Percentiles rank a stretch among this genome's conserved stretches.
These are phyloP conservation scores for Fistulina hepatica DNA, from an alignment of 1,284 basidiomycete species.

Conservation along the genomic window DNA sequence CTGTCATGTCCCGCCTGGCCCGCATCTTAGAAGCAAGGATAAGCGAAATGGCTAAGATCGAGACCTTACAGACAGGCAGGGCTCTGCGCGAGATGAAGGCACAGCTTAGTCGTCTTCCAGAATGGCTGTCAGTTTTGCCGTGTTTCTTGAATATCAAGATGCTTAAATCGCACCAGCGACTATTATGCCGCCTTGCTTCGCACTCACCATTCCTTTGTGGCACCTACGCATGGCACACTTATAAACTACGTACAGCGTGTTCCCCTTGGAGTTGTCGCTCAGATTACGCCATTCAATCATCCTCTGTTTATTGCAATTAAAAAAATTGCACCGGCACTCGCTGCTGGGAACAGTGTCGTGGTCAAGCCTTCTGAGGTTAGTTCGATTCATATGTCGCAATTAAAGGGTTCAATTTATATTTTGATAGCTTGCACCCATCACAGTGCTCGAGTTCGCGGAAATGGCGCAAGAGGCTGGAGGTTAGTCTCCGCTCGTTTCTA, in stretches of 20 bases:
- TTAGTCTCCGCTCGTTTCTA: conserved; percentile 21
- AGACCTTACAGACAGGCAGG: conserved; percentile 66
- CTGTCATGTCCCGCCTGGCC: conserved; percentile 55
- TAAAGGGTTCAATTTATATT: conserved; percentile 5
- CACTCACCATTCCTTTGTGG: conserved; percentile 55
- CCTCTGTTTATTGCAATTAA: conserved; percentile 75
- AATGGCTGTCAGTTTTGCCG: conserved; percentile 58
- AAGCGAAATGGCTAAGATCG: conserved; percentile 51
- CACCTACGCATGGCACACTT: conserved; percentile 69
- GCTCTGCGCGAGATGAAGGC: conserved; percentile 69
- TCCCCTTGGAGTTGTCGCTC: conserved; percentile 74
- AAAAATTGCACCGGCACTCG: conserved; percentile 77
- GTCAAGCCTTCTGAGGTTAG: conserved; percentile 72
- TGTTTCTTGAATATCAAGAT: conserved; percentile 1
- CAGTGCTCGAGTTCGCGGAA: conserved; percentile 63
- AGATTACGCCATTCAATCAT: conserved; percentile 83
- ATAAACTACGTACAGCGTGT: conserved; percentile 70
- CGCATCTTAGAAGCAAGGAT: conserved; percentile 44
- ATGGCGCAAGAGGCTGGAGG: conserved; percentile 56
- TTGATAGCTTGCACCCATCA: conserved; percentile 60
- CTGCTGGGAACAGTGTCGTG: conserved; percentile 73
- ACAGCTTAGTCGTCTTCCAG: conserved; percentile 62
- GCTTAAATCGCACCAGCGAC: conserved; percentile 33
- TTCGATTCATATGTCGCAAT: conserved; percentile 1
- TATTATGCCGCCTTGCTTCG: conserved; percentile 67